Conservation (phyloP, 2,329 filamentous ascomycete species). For the Fonsecaea erecta region DNA sequence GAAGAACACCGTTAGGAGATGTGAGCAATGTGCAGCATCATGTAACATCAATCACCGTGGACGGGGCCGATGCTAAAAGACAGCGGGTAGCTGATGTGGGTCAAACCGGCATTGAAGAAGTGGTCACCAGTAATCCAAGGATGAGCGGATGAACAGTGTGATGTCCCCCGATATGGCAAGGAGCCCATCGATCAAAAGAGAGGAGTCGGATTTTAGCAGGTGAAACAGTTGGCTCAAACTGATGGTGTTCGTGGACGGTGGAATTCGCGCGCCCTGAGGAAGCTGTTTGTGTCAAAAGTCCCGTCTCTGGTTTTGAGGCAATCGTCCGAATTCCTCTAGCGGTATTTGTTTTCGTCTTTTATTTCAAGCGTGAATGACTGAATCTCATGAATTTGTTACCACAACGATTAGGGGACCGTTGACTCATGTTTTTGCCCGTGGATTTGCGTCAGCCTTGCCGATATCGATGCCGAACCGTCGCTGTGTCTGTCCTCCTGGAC, state of each 20-base stretch:
- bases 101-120: conserved; percentile 1
- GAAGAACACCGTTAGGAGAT: conserved; percentile 51
- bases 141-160: conserved; percentile 8
- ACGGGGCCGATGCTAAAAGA: conserved; percentile 36
- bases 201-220: neutral
- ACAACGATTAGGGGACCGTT: neutral
- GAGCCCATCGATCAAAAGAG: neutral
- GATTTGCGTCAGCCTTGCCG: conserved; percentile 15
- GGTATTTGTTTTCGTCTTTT: neutral
- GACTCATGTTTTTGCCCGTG: conserved; percentile 8
- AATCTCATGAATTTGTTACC: neutral
- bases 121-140: neutral
- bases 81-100: conserved; percentile 27
- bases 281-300: neutral
- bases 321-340: neutral
- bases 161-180: neutral
- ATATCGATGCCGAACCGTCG: conserved; percentile 30
- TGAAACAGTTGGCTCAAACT: neutral
- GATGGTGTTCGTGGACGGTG: neutral
- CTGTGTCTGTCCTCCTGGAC: neutral
- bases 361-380: neutral
- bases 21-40: conserved; percentile 48
- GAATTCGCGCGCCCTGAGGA: neutral
- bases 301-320: neutral
- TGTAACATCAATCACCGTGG: conserved; percentile 26